phyloP scores from a whole-genome alignment of 164 flowering plant species.

The Echeveria elegans region DNA sequence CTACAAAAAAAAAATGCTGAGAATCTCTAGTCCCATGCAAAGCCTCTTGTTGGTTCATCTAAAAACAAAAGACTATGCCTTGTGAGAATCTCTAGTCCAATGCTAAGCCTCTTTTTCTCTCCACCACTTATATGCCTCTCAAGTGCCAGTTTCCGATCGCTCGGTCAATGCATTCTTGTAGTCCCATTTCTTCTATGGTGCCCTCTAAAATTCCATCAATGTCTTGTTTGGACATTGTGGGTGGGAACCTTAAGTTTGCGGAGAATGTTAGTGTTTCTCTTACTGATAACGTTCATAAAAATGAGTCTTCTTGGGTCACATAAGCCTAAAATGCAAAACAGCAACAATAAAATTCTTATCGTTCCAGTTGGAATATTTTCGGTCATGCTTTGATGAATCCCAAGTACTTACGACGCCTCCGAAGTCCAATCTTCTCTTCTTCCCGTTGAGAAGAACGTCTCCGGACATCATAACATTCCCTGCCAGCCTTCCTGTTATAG shows the following conservation, averaged over 20 bases:
- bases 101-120: constrained; percentile 68
- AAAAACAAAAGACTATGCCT: constrained; percentile 51
- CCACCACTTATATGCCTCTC: constrained; percentile 79
- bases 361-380: neutral
- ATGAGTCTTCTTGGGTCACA: constrained; percentile 68
- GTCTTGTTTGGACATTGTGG: constrained; percentile 33
- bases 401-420: constrained; percentile 47
- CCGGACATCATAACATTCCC: constrained; percentile 58
- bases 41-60: constrained; percentile 79
- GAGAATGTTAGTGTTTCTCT: constrained; percentile 62
- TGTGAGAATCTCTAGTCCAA: constrained; percentile 60
- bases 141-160: constrained; percentile 70
- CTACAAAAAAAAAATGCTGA: constrained; percentile 70
- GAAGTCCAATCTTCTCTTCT: constrained; percentile 38
- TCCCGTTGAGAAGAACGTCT: constrained; percentile 57
- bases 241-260: constrained; percentile 62
- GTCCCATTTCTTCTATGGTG: constrained; percentile 61
- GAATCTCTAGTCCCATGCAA: constrained; percentile 77
- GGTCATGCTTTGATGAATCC: neutral
- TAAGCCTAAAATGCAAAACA: constrained; percentile 42
- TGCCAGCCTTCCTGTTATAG: constrained; percentile 50
- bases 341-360: neutral
- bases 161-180: constrained; percentile 55
- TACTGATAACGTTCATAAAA: constrained; percentile 67
- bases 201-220: constrained; percentile 36